Conservation (phyloP, 306 rosid genomes). For the Fragaria vesca region DNA sequence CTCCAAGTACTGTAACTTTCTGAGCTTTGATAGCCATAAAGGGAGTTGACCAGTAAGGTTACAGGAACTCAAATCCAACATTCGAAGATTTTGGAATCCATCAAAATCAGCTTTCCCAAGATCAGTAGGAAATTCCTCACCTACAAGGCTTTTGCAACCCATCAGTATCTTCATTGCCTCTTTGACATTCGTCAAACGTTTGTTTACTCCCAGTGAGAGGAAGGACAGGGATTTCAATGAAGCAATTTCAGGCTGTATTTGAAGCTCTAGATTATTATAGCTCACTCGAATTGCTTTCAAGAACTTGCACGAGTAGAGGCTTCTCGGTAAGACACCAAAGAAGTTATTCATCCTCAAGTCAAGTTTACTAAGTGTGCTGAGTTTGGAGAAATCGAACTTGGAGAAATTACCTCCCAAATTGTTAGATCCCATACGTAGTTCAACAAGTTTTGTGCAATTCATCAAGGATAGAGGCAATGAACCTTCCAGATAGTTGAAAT, state of each 20-base stretch:
- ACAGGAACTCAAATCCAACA: neutral
- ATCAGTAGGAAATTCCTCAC: neutral
- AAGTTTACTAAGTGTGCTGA: neutral
- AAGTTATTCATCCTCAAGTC: neutral
- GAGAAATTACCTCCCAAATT: neutral
- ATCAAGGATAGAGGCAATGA: neutral
- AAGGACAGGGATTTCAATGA: neutral
- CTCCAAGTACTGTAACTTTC: neutral
- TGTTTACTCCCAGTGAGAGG: neutral
- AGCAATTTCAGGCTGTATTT: neutral
- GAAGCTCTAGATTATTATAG: neutral
- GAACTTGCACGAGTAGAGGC: slow-evolving; percentile 4
- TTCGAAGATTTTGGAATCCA: neutral
- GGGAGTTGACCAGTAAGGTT: neutral
- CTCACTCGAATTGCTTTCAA: neutral
- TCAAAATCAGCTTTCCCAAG: neutral
- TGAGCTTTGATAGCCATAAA: neutral
- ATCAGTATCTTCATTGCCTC: neutral
- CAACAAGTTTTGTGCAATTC: slow-evolving; percentile 4
- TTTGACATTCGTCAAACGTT: neutral
- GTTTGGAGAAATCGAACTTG: neutral
- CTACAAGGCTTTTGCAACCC: neutral
- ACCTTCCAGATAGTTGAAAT: neutral
- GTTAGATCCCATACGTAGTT: neutral
- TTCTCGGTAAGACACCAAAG: slow-evolving; percentile 3